These are phyloP conservation scores for Silybum marianum DNA, from an alignment of 129 eudicot genomes.

Conservation along the genomic window DNA sequence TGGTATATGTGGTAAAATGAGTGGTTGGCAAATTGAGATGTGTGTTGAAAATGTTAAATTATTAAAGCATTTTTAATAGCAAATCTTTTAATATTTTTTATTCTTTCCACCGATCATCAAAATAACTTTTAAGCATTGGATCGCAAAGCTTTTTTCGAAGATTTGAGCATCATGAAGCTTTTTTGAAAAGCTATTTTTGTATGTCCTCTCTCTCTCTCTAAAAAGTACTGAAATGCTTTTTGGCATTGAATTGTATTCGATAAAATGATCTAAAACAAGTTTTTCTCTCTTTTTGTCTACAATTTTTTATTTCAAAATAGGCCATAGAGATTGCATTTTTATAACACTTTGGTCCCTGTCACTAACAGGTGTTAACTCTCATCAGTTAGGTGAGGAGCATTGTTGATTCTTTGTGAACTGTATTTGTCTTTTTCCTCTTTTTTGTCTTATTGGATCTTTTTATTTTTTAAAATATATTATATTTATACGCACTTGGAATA, in stretches of 20 bases:
- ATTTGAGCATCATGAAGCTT: background rate
- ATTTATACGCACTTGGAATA: no score
- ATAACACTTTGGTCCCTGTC: background rate
- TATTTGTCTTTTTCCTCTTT: no score
- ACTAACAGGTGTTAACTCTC: background rate
- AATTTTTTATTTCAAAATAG: background rate
- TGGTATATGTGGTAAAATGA: no score
- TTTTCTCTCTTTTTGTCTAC: no score
- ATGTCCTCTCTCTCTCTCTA: background rate
- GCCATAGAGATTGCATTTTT: background rate
- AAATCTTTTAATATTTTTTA: background rate
- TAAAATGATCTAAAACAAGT: background rate
- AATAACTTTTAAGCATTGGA: background rate
- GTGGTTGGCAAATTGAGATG: background rate
- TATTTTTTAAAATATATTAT: no score
- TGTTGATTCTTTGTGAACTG: background rate
- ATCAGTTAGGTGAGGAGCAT: background rate
- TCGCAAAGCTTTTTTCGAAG: background rate
- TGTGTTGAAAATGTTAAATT: background rate
- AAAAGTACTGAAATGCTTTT: background rate
- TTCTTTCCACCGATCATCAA: background rate
- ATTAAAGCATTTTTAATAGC: background rate
- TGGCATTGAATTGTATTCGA: background rate
- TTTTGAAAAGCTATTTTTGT: background rate
- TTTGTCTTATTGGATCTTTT: no score